Evolutionary conservation across 1,139 yeast genomes (phyloP), one percentile per base, ranked within the genome.

Genomic region (Martiniozyma asiatica): DNA sequence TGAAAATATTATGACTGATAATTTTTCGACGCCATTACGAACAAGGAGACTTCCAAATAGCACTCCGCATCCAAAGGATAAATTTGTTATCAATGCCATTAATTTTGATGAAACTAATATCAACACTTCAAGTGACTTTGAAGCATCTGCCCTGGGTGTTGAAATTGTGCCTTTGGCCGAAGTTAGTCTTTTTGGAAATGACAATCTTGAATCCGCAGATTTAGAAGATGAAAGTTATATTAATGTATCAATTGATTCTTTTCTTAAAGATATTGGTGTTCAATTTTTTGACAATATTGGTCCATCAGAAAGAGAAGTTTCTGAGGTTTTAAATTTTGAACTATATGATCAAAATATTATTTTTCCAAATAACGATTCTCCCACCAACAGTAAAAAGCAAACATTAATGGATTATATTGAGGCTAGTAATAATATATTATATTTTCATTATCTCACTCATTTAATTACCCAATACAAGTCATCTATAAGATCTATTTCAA

Each of bases 91-190:
- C 2, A 6, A 22, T n/a, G 5, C 14, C 22, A 18, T 6, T 13
- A 8, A 6, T 7, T 18, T 22, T 7, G 2, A 6, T 10, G 14
- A 20, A 15, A 8, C 23, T 20, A 26, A 31, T 9, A 25, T 29
- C 4, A 25, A 14, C 18, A 32, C 32, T 10, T 32, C 31, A 1
- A 36, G 38, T 13, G 36, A 37, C 6, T 28, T 22, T 16, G 41
- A 36, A 15, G 22, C 29, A 2, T 35, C 43, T n/a, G n/a, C n/a
- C 6, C 34, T 35, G 14, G 46, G 41, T 13, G 42, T 51, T 4
- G 52, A 48, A 32, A 41, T 44, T 26, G 33, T 48, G 7, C 53
- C 55, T 3, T 31, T 49, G 17, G 51, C 53, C 1, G 51, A 47
- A 30, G 44, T 46, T 6, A 44, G 40, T 4, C 46, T 40, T 11